Evolutionary conservation across 1,284 basidiomycete genomes (phyloP).

Genomic region (Cryptococcus deneoformans): DNA sequence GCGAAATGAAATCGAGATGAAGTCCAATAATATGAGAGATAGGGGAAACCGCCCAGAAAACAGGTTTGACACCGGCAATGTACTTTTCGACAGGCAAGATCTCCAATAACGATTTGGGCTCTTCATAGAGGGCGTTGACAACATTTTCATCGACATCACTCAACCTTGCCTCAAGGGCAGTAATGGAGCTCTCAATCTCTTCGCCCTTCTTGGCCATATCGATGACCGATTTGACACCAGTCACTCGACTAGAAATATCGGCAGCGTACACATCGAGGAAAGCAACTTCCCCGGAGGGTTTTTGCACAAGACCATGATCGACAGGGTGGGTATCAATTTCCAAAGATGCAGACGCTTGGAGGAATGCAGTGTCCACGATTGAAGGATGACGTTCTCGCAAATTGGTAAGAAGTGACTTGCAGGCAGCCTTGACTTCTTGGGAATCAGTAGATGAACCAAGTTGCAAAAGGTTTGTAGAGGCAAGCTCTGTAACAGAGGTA

Average conservation of each 20-base stretch:
- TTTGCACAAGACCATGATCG: conserved; percentile 15
- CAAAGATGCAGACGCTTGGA: conserved; percentile 17
- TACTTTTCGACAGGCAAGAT: conserved; percentile 53
- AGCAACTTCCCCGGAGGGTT: conserved; percentile 21
- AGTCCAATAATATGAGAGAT: conserved; percentile 49
- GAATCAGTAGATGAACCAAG: conserved; percentile 14
- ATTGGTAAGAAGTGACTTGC: conserved; percentile 29
- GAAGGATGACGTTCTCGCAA: conserved; percentile 43
- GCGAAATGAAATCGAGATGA: conserved; percentile 64
- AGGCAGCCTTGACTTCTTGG: conserved; percentile 17
- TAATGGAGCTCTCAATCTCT: conserved; percentile 34
- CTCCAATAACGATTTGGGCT: conserved; percentile 54
- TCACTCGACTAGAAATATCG: conserved; percentile 45
- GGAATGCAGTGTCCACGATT: conserved; percentile 32
- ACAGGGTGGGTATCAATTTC: conserved; percentile 6
- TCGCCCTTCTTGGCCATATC: conserved; percentile 17
- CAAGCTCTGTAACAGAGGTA: conserved; percentile 21
- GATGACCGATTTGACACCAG: conserved; percentile 45
- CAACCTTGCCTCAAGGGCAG: conserved; percentile 56
- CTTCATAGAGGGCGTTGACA: conserved; percentile 63
- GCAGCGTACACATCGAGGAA: conserved; percentile 48
- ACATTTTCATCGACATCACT: conserved; percentile 63
- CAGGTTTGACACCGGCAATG: conserved; percentile 55
- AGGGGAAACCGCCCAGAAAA: conserved; percentile 50
- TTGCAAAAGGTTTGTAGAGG: conserved; percentile 27